Conservation (phyloP, 371 early-diverging fungal genomes). For the Haplosporangium sp. region DNA sequence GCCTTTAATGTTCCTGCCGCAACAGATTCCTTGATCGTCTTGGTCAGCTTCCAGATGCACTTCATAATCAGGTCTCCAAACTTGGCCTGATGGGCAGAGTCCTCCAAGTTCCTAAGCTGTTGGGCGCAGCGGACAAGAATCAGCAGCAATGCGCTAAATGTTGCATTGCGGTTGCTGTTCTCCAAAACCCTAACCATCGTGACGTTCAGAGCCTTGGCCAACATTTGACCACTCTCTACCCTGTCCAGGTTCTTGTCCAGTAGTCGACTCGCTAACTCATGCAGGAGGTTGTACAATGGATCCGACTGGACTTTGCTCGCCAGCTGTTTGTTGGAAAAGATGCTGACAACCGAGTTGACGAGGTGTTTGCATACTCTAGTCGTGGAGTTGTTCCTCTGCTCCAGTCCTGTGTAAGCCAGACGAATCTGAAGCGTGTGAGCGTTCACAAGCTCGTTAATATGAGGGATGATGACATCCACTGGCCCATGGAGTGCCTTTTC, state of each 20-base stretch:
- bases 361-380: conserved; percentile 81
- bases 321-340: conserved; percentile 77
- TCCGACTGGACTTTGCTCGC: conserved; percentile 71
- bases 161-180: conserved; percentile 79
- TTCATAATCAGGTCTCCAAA: conserved; percentile 94
- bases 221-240: conserved; percentile 71
- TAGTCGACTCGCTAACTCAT: conserved; percentile 81
- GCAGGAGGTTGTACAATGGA: conserved; percentile 73
- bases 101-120: conserved; percentile 57
- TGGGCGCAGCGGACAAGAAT: conserved; percentile 59
- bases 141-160: conserved; percentile 71
- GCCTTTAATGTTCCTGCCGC: conserved; percentile 61
- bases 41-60: conserved; percentile 95
- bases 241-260: conserved; percentile 79
- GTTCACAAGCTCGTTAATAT: conserved; percentile 75
- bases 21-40: conserved; percentile 79
- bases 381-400: conserved; percentile 58
- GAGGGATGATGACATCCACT: conserved; percentile 65
- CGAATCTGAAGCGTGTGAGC: conserved; percentile 85
- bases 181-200: conserved; percentile 91
- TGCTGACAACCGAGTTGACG: conserved; percentile 78
- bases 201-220: conserved; percentile 85
- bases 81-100: conserved; percentile 71
- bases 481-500: conserved; percentile 70
- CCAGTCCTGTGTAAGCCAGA: conserved; percentile 75